Base-by-base conservation (phyloP, 805 yeast genomes). In the Metschnikowia kofuensis region DNA sequence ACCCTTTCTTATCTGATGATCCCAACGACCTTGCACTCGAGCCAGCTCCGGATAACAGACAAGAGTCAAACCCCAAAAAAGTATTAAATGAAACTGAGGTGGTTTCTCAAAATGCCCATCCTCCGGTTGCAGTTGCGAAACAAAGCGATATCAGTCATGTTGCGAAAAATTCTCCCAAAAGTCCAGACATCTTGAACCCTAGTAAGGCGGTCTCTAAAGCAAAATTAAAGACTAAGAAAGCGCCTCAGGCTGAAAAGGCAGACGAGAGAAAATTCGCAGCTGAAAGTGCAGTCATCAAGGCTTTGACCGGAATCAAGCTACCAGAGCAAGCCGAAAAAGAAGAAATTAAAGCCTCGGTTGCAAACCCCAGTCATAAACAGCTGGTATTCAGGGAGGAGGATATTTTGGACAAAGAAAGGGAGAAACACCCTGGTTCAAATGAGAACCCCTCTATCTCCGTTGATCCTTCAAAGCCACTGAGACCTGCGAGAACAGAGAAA, bases 1-100 rank as follows among this genome's bases (percentile, higher is more conserved):
- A 44, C 27, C 47, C 47, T 8, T 44, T 38, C 15, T 29, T 38
- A 16, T 38, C 47, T 6, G 42, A 37, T n/a, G 47, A 38, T 11
- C 28, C 34, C 32, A 21, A 31, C 34, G 47, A 44, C 15, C 16
- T 42, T 27, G 39, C 13, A 5, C 32, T 14, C n/a, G 39, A 28
- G 8, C 15, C 34, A 13, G 26, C 15, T 2, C 14, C 12, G 28
- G 39, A 42, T 26, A 35, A 14, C 8, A 12, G 12, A 34, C 36
- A 34, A 13, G 14, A 30, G 32, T 10, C 13, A 30, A 30, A 6
- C 4, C 2, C 32, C 10, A 30, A 30, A 30, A 12, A 30, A 12
- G 32, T 10, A 30, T 30, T 6, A 2, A 30, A 30, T 30, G 12
- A 10, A 3, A 21, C 21, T 3, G 4, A 21, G 4, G 21, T 21